A percentile compares a stretch with the other conserved stretches of the same genome.
phyloP scores from a whole-genome alignment of 1,284 basidiomycete species.

The Heliocybe sulcata region DNA sequence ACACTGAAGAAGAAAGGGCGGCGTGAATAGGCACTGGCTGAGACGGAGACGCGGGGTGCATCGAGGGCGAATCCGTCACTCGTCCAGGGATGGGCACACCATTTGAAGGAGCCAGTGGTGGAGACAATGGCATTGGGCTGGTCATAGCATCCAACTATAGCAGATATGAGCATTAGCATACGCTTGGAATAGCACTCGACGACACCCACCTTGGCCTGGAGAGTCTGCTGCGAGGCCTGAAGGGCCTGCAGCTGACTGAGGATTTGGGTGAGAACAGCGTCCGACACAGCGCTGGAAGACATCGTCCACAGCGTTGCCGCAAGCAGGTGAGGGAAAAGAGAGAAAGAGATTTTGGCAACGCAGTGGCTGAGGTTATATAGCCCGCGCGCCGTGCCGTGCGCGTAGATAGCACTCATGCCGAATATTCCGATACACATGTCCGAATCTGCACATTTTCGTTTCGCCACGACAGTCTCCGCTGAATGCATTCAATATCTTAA shows the following conservation, averaged over 20 bases:
- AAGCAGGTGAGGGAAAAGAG: neutral
- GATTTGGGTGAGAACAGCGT: conserved; percentile 66
- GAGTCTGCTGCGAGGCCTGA: conserved; percentile 63
- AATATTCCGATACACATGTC: neutral
- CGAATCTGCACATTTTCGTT: neutral
- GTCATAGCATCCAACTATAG: conserved; percentile 30
- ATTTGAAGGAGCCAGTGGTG: conserved; percentile 15
- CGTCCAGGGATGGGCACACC: conserved; percentile 19
- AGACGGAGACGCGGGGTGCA: conserved; percentile 12
- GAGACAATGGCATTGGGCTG: conserved; percentile 14
- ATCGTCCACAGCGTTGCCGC: neutral
- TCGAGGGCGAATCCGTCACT: conserved; percentile 10
- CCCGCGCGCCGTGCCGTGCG: neutral
- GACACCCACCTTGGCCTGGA: conserved; percentile 63
- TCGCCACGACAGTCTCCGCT: neutral
- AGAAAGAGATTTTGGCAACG: neutral
- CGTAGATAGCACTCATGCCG: neutral
- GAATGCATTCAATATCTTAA: neutral
- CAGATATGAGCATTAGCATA: neutral
- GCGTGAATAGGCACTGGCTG: conserved; percentile 16
- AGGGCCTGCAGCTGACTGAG: conserved; percentile 60
- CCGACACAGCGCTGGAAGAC: conserved; percentile 40
- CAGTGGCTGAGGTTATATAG: neutral
- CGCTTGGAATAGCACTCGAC: neutral
- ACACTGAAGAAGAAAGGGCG: conserved; percentile 22